Percentiles rank a stretch among this genome's conserved stretches.
These are phyloP conservation scores for Ceratobasidium sp. DNA, from an alignment of 1,284 basidiomycete species.

Conservation along the genomic window DNA sequence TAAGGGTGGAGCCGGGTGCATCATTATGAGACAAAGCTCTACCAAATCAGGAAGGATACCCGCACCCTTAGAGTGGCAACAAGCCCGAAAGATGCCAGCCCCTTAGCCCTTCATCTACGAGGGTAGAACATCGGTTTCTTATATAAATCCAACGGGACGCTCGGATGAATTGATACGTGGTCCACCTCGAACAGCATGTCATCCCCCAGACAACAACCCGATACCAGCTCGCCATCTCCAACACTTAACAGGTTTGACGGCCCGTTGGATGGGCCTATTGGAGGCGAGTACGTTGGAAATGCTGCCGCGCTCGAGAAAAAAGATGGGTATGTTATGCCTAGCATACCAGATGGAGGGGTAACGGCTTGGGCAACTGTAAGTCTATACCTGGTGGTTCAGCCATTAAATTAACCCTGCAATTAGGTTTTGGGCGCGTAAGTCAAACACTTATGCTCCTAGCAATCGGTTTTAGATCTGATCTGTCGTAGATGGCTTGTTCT, in stretches of 20 bases:
- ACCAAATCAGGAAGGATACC: neutral
- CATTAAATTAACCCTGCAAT: neutral
- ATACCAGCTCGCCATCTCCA: neutral
- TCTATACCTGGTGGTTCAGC: neutral
- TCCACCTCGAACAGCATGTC: neutral
- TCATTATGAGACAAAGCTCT: neutral
- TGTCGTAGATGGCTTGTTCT: slow-evolving; percentile 19
- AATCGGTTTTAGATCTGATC: neutral
- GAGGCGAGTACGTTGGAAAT: neutral
- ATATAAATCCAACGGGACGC: neutral
- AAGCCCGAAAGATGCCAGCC: neutral
- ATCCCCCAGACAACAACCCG: neutral
- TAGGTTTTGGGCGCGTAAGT: slow-evolving; percentile 36
- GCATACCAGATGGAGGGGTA: slow-evolving; percentile 23
- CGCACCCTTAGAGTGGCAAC: neutral
- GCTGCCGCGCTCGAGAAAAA: neutral
- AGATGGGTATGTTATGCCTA: neutral
- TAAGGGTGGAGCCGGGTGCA: no score
- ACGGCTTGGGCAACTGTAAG: slow-evolving; percentile 30
- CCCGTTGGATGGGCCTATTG: neutral
- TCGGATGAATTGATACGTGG: neutral
- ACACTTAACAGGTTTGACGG: neutral
- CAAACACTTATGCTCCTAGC: neutral
- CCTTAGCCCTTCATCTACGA: neutral
- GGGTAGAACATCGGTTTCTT: neutral